Evolutionary conservation across 1,284 basidiomycete species (phyloP).

Genomic region (Filobasidium uniguttulatum): DNA sequence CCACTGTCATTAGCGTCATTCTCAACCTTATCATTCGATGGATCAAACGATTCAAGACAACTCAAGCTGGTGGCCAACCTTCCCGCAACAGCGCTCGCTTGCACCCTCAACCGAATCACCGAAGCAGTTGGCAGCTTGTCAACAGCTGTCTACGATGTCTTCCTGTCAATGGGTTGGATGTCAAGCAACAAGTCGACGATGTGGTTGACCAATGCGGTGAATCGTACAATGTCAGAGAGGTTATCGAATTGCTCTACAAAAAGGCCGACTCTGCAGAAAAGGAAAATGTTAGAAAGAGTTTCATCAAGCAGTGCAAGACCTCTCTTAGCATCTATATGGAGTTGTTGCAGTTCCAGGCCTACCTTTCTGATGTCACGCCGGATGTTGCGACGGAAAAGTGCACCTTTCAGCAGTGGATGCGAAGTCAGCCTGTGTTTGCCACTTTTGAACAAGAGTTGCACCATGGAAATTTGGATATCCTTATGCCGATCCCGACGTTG

Average conservation of each 20-base stretch:
- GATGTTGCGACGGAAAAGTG: conserved; percentile 66
- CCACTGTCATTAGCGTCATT: conserved; percentile 77
- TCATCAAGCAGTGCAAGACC: conserved; percentile 62
- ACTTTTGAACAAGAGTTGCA: conserved; percentile 88
- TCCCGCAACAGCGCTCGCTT: conserved; percentile 16
- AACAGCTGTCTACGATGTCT: conserved; percentile 74
- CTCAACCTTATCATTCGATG: conserved; percentile 76
- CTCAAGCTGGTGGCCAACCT: conserved; percentile 6
- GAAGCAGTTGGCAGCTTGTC: conserved; percentile 49
- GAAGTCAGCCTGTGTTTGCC: conserved; percentile 55
- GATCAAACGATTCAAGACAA: conserved; percentile 43
- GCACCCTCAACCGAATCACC: conserved; percentile 14
- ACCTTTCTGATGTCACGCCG: conserved; percentile 70
- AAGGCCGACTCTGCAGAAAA: conserved; percentile 62
- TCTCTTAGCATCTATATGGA: conserved; percentile 78
- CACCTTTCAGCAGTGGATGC: conserved; percentile 58
- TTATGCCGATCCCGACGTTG: conserved; percentile 76
- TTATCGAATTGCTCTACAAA: conserved; percentile 61
- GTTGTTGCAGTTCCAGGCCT: conserved; percentile 87
- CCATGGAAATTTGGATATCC: conserved; percentile 59
- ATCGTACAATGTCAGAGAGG: conserved; percentile 70
- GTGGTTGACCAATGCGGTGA: conserved; percentile 76
- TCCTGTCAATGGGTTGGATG: conserved; percentile 62
- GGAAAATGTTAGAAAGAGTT: conserved; percentile 50
- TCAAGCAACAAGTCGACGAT: conserved; percentile 78